These are phyloP conservation scores for Boletus reticulatus DNA, from an alignment of 768 basidiomycete genomes.

Conservation along the genomic window DNA sequence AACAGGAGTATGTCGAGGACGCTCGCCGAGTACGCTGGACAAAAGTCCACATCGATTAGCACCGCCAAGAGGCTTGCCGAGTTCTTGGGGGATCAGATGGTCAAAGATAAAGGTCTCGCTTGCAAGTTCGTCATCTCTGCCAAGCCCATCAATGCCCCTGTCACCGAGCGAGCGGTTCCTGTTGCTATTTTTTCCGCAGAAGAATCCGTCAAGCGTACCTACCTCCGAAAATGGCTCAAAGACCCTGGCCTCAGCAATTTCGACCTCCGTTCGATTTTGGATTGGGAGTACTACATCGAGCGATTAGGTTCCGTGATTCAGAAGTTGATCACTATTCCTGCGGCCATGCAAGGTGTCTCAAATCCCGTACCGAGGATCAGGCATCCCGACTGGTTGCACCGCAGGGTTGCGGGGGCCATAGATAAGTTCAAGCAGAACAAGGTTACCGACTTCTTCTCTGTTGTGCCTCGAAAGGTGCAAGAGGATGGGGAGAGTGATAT, in stretches of 20 bases:
- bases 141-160: slow-evolving; percentile 87
- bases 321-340: slow-evolving; percentile 98
- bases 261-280: slow-evolving; percentile 90
- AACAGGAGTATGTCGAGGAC: slow-evolving; percentile 98
- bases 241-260: slow-evolving; percentile 85
- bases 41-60: slow-evolving; percentile 98
- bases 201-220: slow-evolving; percentile 82
- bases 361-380: slow-evolving; percentile 95
- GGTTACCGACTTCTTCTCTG: slow-evolving; percentile 87
- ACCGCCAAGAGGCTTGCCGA: slow-evolving; percentile 94
- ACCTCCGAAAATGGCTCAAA: slow-evolving; percentile 95
- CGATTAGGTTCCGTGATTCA: slow-evolving; percentile 97
- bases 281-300: slow-evolving; percentile 99
- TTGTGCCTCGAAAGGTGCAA: slow-evolving; percentile 11
- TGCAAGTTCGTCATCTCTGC: slow-evolving; percentile 99
- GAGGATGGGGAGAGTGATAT: slow-evolving; percentile 43
- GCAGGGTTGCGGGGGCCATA: slow-evolving; percentile 81
- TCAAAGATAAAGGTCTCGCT: slow-evolving; percentile 97
- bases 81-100: slow-evolving; percentile 97
- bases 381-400: slow-evolving; percentile 97
- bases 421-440: slow-evolving; percentile 99
- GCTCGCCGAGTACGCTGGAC: slow-evolving; percentile 90
- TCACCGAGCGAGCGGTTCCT: slow-evolving; percentile 95
- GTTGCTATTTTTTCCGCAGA: slow-evolving; percentile 98
- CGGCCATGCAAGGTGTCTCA: slow-evolving; percentile 94